These are phyloP conservation scores for Hyaloperonospora arabidopsidis DNA, from an alignment of 352 stramenopile species.

Conservation along the genomic window DNA sequence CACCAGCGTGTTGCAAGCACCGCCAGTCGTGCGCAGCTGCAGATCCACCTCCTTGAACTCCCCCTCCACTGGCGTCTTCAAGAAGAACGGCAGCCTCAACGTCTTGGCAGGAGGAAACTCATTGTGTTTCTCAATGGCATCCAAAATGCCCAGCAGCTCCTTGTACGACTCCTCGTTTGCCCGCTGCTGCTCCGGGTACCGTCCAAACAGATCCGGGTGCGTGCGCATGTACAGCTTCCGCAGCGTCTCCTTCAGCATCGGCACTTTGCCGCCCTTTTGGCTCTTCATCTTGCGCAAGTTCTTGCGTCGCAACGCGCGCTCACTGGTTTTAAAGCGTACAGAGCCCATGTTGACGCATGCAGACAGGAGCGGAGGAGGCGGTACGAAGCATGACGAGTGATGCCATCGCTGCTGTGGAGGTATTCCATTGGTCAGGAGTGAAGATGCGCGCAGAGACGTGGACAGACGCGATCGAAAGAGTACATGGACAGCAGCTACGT, in stretches of 20 bases:
- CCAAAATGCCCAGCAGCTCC: slow-evolving; percentile 71
- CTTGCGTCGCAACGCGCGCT: slow-evolving; percentile 59
- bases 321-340: slow-evolving; percentile 64
- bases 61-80: slow-evolving; percentile 60
- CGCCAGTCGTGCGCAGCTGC: slow-evolving; percentile 56
- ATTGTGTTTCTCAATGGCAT: slow-evolving; percentile 73
- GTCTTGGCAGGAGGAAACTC: slow-evolving; percentile 70
- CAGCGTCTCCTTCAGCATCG: slow-evolving; percentile 66
- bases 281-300: slow-evolving; percentile 77
- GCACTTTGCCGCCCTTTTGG: slow-evolving; percentile 40
- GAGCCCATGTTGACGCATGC: slow-evolving; percentile 6
- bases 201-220: slow-evolving; percentile 67
- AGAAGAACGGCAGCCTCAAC: slow-evolving; percentile 56
- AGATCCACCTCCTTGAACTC: slow-evolving; percentile 64
- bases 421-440: slow-evolving; percentile 9
- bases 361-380: slow-evolving; percentile 22
- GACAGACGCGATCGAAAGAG: slow-evolving; percentile 7
- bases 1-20: slow-evolving; percentile 71
- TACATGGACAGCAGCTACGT: slow-evolving; percentile 3
- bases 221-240: slow-evolving; percentile 78
- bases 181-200: slow-evolving; percentile 58
- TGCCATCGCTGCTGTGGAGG: slow-evolving; percentile 4
- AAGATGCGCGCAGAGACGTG: slow-evolving; percentile 5
- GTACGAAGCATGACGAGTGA: not conserved
- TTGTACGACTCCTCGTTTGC: slow-evolving; percentile 73